phyloP scores from a whole-genome alignment of 768 basidiomycete species.

The Tremella yokohamensis region DNA sequence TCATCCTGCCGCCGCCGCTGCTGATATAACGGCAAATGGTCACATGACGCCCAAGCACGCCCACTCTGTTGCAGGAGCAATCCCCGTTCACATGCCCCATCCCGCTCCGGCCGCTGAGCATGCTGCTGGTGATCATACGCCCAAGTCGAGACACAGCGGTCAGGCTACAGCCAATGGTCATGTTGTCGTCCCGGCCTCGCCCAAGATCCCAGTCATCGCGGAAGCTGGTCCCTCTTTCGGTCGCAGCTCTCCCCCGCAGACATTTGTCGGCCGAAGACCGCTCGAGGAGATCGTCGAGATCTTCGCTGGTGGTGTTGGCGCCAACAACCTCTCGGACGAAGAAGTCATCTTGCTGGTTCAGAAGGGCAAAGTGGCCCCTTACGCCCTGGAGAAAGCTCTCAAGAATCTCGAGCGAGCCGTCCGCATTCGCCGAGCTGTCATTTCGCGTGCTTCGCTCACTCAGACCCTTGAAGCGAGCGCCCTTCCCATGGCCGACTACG shows the following conservation, averaged over 20 bases:
- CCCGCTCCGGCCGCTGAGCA: conserved; percentile 21
- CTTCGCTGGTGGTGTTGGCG: conserved; percentile 57
- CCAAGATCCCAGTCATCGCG: conserved; percentile 35
- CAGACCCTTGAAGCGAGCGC: conserved; percentile 78
- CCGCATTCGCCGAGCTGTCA: conserved; percentile 74
- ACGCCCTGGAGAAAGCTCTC: conserved; percentile 92
- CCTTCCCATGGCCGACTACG: conserved; percentile 78
- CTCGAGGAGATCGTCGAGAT: conserved; percentile 75
- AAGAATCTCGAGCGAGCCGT: conserved; percentile 85
- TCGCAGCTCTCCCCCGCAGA: conserved; percentile 6
- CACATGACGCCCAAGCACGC: not conserved
- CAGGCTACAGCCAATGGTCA: conserved; percentile 26
- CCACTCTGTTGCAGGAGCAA: not conserved
- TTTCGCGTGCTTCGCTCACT: conserved; percentile 82
- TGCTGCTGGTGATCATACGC: conserved; percentile 40
- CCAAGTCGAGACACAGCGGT: conserved; percentile 21
- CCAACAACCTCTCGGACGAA: conserved; percentile 69
- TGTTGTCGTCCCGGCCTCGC: conserved; percentile 29
- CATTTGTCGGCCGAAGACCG: conserved; percentile 54
- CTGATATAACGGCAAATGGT: not conserved
- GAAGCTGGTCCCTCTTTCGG: conserved; percentile 8
- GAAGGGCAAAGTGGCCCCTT: conserved; percentile 89
- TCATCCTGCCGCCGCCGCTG: not conserved
- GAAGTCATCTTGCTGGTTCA: conserved; percentile 84
- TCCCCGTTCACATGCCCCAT: conserved; percentile 24